Percentiles rank a stretch among this genome's conserved stretches.
These are phyloP conservation scores for Silene uniflora DNA, from an alignment of 148 eudicot genomes.

Conservation along the genomic window DNA sequence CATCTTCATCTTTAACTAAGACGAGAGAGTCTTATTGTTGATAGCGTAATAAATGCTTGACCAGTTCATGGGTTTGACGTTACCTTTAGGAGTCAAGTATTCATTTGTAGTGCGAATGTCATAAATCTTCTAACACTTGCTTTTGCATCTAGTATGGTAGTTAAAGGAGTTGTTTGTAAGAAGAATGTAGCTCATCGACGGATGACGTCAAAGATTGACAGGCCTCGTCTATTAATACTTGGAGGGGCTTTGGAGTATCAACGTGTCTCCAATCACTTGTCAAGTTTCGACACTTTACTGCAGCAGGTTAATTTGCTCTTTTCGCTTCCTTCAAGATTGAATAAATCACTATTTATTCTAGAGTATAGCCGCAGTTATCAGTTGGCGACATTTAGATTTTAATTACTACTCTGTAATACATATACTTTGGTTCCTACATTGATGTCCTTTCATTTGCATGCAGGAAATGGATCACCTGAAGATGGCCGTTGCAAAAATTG, in stretches of 20 bases:
- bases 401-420: background rate
- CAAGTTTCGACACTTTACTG: conserved; percentile 87
- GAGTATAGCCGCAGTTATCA: background rate
- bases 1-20: background rate
- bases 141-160: conserved; percentile 47
- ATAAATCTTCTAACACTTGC: conserved; percentile 5
- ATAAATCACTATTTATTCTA: background rate
- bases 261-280: conserved; percentile 73
- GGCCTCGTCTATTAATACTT: conserved; percentile 76
- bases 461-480: conserved; percentile 99
- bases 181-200: conserved; percentile 97
- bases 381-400: background rate
- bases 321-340: conserved; percentile 14
- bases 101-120: background rate
- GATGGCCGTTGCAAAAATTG: conserved; percentile 96
- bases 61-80: background rate
- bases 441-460: conserved; percentile 16
- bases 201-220: conserved; percentile 84
- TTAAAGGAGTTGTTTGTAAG: conserved; percentile 97
- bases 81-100: background rate
- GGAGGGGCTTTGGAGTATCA: conserved; percentile 99
- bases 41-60: background rate
- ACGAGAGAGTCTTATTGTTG: background rate
- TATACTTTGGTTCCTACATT: conserved; percentile 3
- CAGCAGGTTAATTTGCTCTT: conserved; percentile 63